Evolutionary conservation across 306 rosid genomes (phyloP).

Genomic region (Pachyrhizus erosus): DNA sequence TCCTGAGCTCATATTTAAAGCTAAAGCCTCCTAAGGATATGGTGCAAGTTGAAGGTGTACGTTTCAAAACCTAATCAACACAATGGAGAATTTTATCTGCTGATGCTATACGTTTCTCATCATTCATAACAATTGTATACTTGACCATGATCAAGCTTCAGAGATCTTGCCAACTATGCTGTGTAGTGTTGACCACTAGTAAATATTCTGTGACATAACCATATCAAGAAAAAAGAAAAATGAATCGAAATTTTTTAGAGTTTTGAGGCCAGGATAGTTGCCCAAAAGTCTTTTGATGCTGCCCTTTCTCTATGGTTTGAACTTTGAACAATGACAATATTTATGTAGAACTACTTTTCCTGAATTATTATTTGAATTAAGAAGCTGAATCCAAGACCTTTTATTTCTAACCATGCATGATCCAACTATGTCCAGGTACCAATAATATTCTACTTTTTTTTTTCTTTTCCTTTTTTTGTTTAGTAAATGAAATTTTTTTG

Average conservation of each 20-base stretch:
- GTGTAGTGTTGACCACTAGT: not conserved
- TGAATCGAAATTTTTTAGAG: not conserved
- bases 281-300: not conserved
- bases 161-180: not conserved
- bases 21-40: not conserved
- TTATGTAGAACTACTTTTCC: not conserved
- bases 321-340: not conserved
- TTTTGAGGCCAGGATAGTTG: not conserved
- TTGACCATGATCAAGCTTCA: too few relatives aligned
- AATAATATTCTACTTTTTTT: not conserved
- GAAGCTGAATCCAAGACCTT: not conserved
- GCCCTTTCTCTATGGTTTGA: not conserved
- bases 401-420: too few relatives aligned
- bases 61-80: not conserved
- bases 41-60: not conserved
- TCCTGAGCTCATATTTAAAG: slow-evolving; percentile 14
- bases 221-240: not conserved
- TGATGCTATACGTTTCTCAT: not conserved
- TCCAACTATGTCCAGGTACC: not conserved
- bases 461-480: too few relatives aligned
- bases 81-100: not conserved
- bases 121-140: not conserved
- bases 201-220: not conserved
- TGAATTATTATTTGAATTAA: not conserved
- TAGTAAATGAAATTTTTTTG: not conserved